A percentile compares a stretch with the other conserved stretches of the same genome.
phyloP scores from a whole-genome alignment of 805 yeast species.

The Yarrowia alimentaria region DNA sequence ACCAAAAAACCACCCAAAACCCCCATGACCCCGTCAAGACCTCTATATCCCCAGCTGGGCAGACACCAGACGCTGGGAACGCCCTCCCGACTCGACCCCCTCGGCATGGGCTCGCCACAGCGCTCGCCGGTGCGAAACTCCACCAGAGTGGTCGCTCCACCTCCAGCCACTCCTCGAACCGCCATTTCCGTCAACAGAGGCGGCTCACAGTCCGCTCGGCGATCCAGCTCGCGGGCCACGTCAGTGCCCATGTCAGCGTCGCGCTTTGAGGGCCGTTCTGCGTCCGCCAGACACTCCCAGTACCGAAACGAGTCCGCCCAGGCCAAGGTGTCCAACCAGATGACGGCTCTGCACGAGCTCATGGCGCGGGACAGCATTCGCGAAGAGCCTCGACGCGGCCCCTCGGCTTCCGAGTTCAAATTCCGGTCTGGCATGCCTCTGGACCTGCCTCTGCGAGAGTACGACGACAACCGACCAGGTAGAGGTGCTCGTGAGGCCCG shows the following conservation, averaged over 20 bases:
- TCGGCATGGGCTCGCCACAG: constrained; percentile 9
- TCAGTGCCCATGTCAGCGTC: too few species aligned
- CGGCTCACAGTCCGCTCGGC: too few species aligned
- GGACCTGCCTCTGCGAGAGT: constrained; percentile 2
- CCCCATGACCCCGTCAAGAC: constrained; percentile 13
- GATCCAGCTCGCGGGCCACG: too few species aligned
- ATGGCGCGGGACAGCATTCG: constrained; percentile 1
- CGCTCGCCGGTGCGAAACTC: constrained; percentile 7
- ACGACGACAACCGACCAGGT: too few species aligned
- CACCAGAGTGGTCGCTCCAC: not conserved
- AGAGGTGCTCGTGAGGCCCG: too few species aligned
- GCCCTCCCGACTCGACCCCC: constrained; percentile 4
- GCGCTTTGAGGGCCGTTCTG: too few species aligned
- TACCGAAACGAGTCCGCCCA: too few species aligned
- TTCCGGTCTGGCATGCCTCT: constrained; percentile 15
- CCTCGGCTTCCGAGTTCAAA: not conserved
- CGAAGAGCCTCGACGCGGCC: too few species aligned
- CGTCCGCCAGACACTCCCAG: too few species aligned
- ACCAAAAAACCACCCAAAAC: too few species aligned
- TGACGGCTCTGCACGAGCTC: constrained; percentile 2
- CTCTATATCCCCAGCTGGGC: not conserved
- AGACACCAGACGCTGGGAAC: constrained; percentile 2
- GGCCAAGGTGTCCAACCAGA: too few species aligned
- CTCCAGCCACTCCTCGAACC: constrained; percentile 18
- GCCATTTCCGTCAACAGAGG: constrained; percentile 7